A percentile compares a stretch with the other conserved stretches of the same genome.
Evolutionary conservation across 768 basidiomycete genomes (phyloP).

Genomic region (Boletus bicolor): DNA sequence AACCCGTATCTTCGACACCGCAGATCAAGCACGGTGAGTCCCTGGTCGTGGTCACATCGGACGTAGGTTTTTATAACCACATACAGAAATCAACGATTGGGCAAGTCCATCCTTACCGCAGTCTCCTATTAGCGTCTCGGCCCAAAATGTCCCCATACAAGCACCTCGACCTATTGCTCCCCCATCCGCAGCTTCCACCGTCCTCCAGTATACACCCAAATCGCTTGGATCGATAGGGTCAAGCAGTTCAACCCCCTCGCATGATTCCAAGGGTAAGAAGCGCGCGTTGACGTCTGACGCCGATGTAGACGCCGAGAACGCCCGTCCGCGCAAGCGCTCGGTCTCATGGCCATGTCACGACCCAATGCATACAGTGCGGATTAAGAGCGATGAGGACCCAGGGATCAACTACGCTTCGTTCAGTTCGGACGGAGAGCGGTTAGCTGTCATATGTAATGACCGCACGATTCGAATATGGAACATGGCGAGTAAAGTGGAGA

Average conservation of each 20-base stretch:
- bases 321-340: constrained; percentile 34
- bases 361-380: constrained; percentile 33
- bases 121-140: constrained; percentile 15
- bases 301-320: constrained; percentile 24
- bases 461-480: constrained; percentile 64
- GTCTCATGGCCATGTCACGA: constrained; percentile 49
- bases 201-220: constrained; percentile 28
- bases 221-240: constrained; percentile 16
- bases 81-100: constrained; percentile 27
- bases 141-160: constrained; percentile 26
- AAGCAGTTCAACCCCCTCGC: constrained; percentile 27
- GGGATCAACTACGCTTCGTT: constrained; percentile 49
- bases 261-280: constrained; percentile 36
- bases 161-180: constrained; percentile 28
- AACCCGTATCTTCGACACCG: constrained; percentile 20
- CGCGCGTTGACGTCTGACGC: constrained; percentile 32
- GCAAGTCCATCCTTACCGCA: constrained; percentile 14
- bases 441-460: constrained; percentile 62
- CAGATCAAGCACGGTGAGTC: constrained; percentile 30
- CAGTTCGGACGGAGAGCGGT: constrained; percentile 49
- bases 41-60: background rate
- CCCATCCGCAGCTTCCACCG: constrained; percentile 33
- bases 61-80: background rate
- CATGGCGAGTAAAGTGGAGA: constrained; percentile 44
- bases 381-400: constrained; percentile 48